Evolutionary conservation across 257 asterid species (phyloP), one percentile per base, ranked within the genome.

Genomic region (Capsicum pubescens): DNA sequence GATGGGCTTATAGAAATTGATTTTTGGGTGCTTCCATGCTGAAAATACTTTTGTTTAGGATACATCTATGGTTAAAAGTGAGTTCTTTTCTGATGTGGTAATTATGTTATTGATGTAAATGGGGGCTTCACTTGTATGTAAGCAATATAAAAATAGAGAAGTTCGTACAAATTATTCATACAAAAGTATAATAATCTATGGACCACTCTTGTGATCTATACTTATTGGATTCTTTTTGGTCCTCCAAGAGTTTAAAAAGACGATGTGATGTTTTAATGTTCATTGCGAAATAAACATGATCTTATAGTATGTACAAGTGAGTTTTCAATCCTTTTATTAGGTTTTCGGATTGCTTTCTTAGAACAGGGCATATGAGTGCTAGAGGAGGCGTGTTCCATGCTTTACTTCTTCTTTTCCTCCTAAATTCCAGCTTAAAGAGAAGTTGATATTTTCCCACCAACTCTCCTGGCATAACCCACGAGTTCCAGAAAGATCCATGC

Each of bases 31-130:
- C 79, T 9, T 44, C 46, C 58, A 17, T 46, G 10, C 17, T 17
- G 79, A 71, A 46, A 46, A 46, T 46, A 9, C 58, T 71, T 71
- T 46, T n/a, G 32, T 44, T 46, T 71, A 71, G 58, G 58, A 71
- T 71, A 46, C 10, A 10, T 71, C 36, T 44, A 44, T 9, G 44
- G n/a, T 48, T 19, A 58, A 44, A 46, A 71, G 35, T 44, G 57
- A 71, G 9, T 36, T 36, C 7, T 57, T 2, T 46, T 46, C 46
- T n/a, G 8, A 14, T 46, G 9, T 42, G 1, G 17, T 10, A 19
- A 46, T 19, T 46, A 2, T 10, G 78, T 46, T n/a, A 46, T 71
- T 12, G 16, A 16, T 2, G 8, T 69, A 16, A 69, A 39, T 69
- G 78, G 9, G 78, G 26, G 13, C 32, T 42, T 39, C 32, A 42